These are phyloP conservation scores for Chlorella sp. DNA, from an alignment of 139 green algal genomes.

Conservation along the genomic window DNA sequence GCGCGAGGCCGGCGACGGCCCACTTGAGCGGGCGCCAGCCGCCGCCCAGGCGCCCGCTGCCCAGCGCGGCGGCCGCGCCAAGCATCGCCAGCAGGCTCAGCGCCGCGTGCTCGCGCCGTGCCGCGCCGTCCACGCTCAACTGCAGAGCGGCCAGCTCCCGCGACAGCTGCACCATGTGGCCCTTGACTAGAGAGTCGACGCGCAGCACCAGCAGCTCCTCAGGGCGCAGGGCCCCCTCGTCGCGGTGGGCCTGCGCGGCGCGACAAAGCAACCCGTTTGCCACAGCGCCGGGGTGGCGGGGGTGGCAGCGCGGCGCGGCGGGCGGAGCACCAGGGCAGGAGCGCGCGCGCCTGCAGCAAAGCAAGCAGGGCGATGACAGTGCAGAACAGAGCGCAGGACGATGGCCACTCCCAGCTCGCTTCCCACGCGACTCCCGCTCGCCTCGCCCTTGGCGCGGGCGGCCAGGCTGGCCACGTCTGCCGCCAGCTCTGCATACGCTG, in stretches of 20 bases:
- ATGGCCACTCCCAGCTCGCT: too few species aligned
- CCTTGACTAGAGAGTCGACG: constrained; percentile 17
- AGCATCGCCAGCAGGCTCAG: constrained; percentile 36
- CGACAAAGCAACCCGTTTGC: too few species aligned
- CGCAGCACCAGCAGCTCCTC: constrained; percentile 7
- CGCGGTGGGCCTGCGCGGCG: too few species aligned
- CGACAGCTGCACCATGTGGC: constrained; percentile 10
- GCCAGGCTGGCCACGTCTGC: constrained; percentile 17
- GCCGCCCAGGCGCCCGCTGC: neutral
- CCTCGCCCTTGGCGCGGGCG: neutral
- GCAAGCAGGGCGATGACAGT: too few species aligned
- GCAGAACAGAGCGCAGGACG: too few species aligned
- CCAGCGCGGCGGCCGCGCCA: constrained; percentile 15
- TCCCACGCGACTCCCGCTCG: too few species aligned
- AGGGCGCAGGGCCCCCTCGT: too few species aligned
- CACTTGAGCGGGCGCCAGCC: constrained; percentile 15
- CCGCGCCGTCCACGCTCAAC: constrained; percentile 13
- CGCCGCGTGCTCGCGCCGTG: constrained; percentile 23
- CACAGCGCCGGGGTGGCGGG: too few species aligned
- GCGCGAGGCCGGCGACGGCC: constrained; percentile 21
- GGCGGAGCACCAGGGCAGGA: too few species aligned
- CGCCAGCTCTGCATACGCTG: constrained; percentile 15
- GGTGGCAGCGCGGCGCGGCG: too few species aligned
- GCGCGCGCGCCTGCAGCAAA: too few species aligned
- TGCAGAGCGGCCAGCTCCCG: constrained; percentile 17